Conservation (phyloP, 805 yeast genomes). For the Brettanomyces anomalus region DNA sequence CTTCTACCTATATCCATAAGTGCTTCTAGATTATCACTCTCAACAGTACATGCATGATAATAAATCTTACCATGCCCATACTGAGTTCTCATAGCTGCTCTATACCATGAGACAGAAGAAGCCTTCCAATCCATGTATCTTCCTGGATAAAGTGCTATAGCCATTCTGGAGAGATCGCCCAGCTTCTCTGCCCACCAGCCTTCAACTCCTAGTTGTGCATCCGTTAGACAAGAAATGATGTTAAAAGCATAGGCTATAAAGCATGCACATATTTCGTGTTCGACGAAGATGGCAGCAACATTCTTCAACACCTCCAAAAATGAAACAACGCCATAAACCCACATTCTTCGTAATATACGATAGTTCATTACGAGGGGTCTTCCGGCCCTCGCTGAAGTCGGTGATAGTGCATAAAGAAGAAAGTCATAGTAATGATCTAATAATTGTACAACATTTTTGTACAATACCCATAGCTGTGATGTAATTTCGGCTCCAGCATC, state of each 20-base stretch:
- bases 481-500: slow-evolving; percentile 41
- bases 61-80: slow-evolving; percentile 82
- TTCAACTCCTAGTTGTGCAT: slow-evolving; percentile 47
- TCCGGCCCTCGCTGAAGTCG: slow-evolving; percentile 61
- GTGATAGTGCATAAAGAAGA: slow-evolving; percentile 59
- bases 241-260: slow-evolving; percentile 67
- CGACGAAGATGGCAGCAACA: slow-evolving; percentile 58
- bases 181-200: slow-evolving; percentile 80
- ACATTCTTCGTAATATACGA: slow-evolving; percentile 68
- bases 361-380: slow-evolving; percentile 69
- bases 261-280: slow-evolving; percentile 70
- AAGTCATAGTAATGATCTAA: slow-evolving; percentile 68
- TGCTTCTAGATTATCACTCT: slow-evolving; percentile 68
- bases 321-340: slow-evolving; percentile 83
- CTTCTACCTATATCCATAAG: slow-evolving; percentile 72
- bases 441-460: slow-evolving; percentile 56
- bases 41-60: slow-evolving; percentile 83
- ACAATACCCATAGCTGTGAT: slow-evolving; percentile 62
- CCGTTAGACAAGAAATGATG: slow-evolving; percentile 44
- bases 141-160: slow-evolving; percentile 74
- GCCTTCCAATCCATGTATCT: slow-evolving; percentile 80
- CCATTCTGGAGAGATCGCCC: slow-evolving; percentile 83
- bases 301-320: slow-evolving; percentile 70
- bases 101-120: slow-evolving; percentile 78
- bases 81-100: slow-evolving; percentile 59